A percentile compares a stretch with the other conserved stretches of the same genome.
Evolutionary conservation across 179 eudicot species (phyloP).

Genomic region (Pouteria campechiana): DNA sequence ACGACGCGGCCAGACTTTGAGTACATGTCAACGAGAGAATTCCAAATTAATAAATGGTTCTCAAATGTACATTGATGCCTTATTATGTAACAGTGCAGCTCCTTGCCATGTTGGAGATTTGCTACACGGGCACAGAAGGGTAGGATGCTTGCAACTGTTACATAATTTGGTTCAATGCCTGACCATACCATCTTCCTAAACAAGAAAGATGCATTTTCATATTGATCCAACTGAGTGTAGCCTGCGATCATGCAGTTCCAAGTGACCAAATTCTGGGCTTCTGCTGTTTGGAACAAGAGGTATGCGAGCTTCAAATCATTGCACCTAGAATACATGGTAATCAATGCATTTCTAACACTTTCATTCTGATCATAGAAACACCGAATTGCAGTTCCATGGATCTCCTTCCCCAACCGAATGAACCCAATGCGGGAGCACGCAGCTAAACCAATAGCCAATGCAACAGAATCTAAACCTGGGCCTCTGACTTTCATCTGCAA

Average conservation of each 20-base stretch:
- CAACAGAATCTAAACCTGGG: constrained; percentile 49
- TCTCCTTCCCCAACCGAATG: constrained; percentile 46
- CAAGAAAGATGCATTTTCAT: constrained; percentile 59
- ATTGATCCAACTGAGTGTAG: constrained; percentile 36
- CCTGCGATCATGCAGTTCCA: constrained; percentile 94
- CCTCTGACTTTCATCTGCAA: constrained; percentile 35
- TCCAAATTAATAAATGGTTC: constrained; percentile 46
- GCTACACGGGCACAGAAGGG: constrained; percentile 78
- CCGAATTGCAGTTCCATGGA: constrained; percentile 58
- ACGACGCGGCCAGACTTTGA: constrained; percentile 65
- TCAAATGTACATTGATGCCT: constrained; percentile 35
- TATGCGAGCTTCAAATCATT: constrained; percentile 54
- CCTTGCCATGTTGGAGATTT: constrained; percentile 78
- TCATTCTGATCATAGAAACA: constrained; percentile 23
- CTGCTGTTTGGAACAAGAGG: constrained; percentile 33
- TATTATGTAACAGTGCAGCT: constrained; percentile 63
- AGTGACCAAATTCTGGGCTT: constrained; percentile 37
- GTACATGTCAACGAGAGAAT: constrained; percentile 74
- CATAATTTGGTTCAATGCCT: constrained; percentile 55
- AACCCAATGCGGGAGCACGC: constrained; percentile 67
- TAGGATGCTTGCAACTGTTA: constrained; percentile 66
- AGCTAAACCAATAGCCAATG: constrained; percentile 50
- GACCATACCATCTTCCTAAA: constrained; percentile 63
- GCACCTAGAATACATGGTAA: constrained; percentile 75
- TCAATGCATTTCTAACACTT: constrained; percentile 59